These are phyloP conservation scores for Nemania bipapillata DNA, from an alignment of 2,329 filamentous ascomycete genomes.

Conservation along the genomic window DNA sequence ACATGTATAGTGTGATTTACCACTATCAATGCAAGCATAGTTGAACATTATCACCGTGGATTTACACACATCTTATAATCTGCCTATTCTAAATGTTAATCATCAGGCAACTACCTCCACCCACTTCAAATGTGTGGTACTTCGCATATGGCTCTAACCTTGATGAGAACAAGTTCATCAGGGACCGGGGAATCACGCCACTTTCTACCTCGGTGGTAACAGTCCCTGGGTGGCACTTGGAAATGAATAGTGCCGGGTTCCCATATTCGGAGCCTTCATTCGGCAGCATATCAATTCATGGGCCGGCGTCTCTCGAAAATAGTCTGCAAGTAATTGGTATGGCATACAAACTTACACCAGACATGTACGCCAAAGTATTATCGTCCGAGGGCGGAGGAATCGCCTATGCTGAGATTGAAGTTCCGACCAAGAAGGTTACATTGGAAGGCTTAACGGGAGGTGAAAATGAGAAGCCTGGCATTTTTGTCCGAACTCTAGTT, in stretches of 20 bases:
- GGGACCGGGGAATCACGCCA: conserved; percentile 22
- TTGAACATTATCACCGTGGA: no score
- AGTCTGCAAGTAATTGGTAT: conserved; percentile 12
- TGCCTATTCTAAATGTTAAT: no score
- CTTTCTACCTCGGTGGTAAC: background rate
- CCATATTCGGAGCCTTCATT: conserved; percentile 34
- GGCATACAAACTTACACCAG: conserved; percentile 25
- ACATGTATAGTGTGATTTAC: no score
- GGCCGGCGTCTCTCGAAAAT: background rate
- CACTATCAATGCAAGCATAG: no score
- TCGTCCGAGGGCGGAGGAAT: conserved; percentile 35
- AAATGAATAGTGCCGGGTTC: conserved; percentile 30
- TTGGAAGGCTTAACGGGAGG: no score
- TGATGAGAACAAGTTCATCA: conserved; percentile 23
- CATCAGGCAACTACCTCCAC: no score
- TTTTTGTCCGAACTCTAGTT: no score
- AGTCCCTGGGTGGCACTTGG: conserved; percentile 8
- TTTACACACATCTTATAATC: no score
- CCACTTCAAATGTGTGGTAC: conserved; percentile 36
- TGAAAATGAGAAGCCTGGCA: no score
- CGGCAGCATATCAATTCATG: conserved; percentile 6
- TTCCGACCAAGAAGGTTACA: no score
- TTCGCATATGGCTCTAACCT: conserved; percentile 36
- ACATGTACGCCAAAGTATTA: conserved; percentile 18
- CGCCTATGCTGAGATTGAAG: conserved; percentile 26